phyloP scores from a whole-genome alignment of 2,329 filamentous ascomycete genomes.

The Neocatenulostroma microsporum region DNA sequence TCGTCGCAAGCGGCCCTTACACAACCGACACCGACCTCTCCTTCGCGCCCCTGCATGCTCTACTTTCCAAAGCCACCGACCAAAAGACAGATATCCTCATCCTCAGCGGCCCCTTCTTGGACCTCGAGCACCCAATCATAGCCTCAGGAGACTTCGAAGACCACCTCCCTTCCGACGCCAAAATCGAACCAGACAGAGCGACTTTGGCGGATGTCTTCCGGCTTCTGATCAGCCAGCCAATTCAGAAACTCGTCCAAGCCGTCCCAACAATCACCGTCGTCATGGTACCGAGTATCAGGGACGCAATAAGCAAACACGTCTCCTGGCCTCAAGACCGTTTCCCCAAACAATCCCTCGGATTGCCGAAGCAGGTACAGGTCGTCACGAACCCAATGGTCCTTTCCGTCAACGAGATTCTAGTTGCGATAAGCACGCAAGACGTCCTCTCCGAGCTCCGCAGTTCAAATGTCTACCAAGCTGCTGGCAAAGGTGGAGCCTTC shows the following conservation, averaged over 20 bases:
- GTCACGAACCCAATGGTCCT: conserved; percentile 88
- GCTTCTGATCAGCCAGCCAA: conserved; percentile 63
- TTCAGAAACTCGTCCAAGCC: conserved; percentile 61
- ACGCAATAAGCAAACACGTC: conserved; percentile 72
- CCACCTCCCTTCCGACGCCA: conserved; percentile 34
- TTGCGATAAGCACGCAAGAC: conserved; percentile 79
- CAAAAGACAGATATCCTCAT: conserved; percentile 70
- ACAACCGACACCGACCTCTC: conserved; percentile 87
- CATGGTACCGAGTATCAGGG: conserved; percentile 73
- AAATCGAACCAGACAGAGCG: conserved; percentile 56
- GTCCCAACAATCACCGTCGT: conserved; percentile 77
- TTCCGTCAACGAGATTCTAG: conserved; percentile 74
- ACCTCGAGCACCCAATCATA: conserved; percentile 81
- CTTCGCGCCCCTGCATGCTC: conserved; percentile 74
- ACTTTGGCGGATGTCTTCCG: conserved; percentile 80
- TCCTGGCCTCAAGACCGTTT: conserved; percentile 78
- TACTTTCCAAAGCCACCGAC: conserved; percentile 70
- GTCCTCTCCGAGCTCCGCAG: conserved; percentile 62
- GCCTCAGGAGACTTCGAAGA: conserved; percentile 46
- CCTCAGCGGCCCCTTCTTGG: conserved; percentile 79
- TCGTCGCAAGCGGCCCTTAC: conserved; percentile 81
- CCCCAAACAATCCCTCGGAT: conserved; percentile 60
- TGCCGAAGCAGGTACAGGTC: conserved; percentile 68
- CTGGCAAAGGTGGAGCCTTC: conserved; percentile 71
- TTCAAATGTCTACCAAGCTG: conserved; percentile 61